phyloP scores from a whole-genome alignment of 164 flowering plant genomes.

The Paratinospora sagittata region DNA sequence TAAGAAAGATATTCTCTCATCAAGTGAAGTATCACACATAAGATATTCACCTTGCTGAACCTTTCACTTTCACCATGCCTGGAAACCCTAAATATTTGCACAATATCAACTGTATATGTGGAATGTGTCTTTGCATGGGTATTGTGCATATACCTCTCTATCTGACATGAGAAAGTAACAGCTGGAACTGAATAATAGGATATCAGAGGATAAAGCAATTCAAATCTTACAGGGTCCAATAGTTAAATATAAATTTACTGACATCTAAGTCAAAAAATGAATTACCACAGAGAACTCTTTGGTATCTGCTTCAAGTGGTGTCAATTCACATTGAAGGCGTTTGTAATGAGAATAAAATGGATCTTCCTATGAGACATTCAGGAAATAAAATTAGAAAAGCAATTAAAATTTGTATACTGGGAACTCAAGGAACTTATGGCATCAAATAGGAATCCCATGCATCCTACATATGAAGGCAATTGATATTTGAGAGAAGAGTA shows the following conservation, averaged over 20 bases:
- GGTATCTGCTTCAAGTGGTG: slow-evolving; percentile 53
- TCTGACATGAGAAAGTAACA: slow-evolving; percentile 30
- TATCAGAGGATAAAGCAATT: not conserved
- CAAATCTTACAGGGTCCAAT: not conserved
- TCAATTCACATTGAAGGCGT: slow-evolving; percentile 60
- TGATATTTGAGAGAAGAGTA: no score
- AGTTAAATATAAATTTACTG: not conserved
- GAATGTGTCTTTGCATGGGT: slow-evolving; percentile 93
- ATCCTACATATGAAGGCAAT: not conserved
- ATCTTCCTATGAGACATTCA: slow-evolving; percentile 47
- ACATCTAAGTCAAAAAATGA: not conserved
- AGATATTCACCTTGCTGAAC: slow-evolving; percentile 55
- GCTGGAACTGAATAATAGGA: not conserved
- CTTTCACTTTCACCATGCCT: slow-evolving; percentile 65
- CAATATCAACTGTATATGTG: slow-evolving; percentile 60
- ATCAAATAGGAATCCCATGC: not conserved
- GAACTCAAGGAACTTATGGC: not conserved
- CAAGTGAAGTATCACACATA: not conserved
- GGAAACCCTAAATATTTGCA: slow-evolving; percentile 59
- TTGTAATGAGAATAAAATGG: slow-evolving; percentile 65
- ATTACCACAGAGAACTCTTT: slow-evolving; percentile 64
- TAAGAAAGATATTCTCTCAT: not conserved
- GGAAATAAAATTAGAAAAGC: not conserved
- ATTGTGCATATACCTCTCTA: slow-evolving; percentile 62
- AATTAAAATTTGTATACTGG: not conserved